These are phyloP conservation scores for Lipomyces sp. DNA, from an alignment of 805 yeast species.

Conservation along the genomic window DNA sequence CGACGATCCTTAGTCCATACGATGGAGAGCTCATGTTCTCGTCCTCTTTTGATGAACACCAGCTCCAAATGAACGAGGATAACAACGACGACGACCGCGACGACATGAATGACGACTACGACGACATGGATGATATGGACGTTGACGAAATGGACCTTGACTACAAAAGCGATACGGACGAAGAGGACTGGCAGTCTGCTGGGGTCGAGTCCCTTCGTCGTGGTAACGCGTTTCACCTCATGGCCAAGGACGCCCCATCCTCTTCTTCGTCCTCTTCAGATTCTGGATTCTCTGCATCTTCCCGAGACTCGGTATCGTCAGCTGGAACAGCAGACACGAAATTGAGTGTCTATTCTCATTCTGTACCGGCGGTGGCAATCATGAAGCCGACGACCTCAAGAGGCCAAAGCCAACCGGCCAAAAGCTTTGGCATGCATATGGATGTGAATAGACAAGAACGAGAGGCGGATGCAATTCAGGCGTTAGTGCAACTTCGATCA, in stretches of 20 bases:
- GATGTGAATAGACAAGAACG: conserved; percentile 16
- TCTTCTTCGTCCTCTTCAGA: conserved; percentile 28
- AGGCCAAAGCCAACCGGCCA: conserved; percentile 10
- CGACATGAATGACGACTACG: conserved; percentile 24
- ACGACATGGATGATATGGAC: conserved; percentile 25
- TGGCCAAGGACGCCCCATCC: conserved; percentile 17
- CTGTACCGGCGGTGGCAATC: conserved; percentile 18
- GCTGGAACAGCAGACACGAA: conserved; percentile 16
- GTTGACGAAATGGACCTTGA: conserved; percentile 25
- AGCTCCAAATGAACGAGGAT: conserved; percentile 16
- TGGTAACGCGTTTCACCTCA: conserved; percentile 24
- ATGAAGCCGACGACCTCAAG: conserved; percentile 5
- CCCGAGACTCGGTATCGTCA: conserved; percentile 28
- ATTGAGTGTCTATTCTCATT: conserved; percentile 23
- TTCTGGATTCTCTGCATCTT: conserved; percentile 20
- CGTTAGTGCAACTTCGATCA: conserved; percentile 38
- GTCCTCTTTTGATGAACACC: conserved; percentile 31
- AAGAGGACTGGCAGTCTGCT: conserved; percentile 93
- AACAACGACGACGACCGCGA: conserved; percentile 20
- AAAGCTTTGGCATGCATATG: conserved; percentile 2
- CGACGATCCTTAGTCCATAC: conserved; percentile 34
- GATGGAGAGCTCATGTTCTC: conserved; percentile 36
- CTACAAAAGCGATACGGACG: conserved; percentile 74
- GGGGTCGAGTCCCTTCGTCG: conserved; percentile 73
- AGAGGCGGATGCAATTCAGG: conserved; percentile 38